Conservation (phyloP, 1,139 yeast genomes). For the Suhomyces choctaworum region DNA sequence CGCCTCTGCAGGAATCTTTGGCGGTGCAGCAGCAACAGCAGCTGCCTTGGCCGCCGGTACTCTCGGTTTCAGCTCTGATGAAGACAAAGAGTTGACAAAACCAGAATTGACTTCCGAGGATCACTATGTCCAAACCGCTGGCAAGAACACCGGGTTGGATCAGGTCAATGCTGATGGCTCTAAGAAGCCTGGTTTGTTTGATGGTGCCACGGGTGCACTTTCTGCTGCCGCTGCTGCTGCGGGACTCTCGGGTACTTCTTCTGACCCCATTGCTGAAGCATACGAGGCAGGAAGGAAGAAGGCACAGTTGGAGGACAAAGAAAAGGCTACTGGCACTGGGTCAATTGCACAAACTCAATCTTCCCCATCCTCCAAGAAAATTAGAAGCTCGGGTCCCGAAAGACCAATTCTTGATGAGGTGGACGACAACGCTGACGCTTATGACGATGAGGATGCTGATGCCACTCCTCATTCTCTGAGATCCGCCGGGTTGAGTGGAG, state of each 20-base stretch:
- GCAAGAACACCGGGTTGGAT: conserved; percentile 6
- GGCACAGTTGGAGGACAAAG: conserved; percentile 4
- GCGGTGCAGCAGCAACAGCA: conserved; percentile 15
- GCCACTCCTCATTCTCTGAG: neutral
- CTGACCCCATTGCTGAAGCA: conserved; percentile 15
- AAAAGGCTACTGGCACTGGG: neutral
- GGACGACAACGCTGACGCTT: conserved; percentile 4
- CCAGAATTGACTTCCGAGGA: conserved; percentile 12
- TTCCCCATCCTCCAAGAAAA: no score
- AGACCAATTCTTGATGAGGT: conserved; percentile 8
- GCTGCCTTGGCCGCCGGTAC: conserved; percentile 15
- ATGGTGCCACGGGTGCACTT: conserved; percentile 23
- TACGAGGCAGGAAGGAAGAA: conserved; percentile 19
- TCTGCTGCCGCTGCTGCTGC: conserved; percentile 29
- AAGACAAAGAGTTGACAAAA: conserved; percentile 2
- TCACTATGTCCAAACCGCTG: conserved; percentile 10
- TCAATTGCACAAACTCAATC: neutral
- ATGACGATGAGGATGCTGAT: neutral
- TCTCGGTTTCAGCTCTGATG: conserved; percentile 16
- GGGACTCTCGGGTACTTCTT: conserved; percentile 18
- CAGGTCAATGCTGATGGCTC: conserved; percentile 7
- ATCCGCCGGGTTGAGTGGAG: neutral
- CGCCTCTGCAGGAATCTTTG: conserved; percentile 4
- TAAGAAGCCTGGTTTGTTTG: conserved; percentile 11
- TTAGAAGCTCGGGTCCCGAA: conserved; percentile 1